Evolutionary conservation across 2,329 filamentous ascomycete genomes (phyloP), one percentile per base, ranked within the genome.

Genomic region (Chaetomium sp.): DNA sequence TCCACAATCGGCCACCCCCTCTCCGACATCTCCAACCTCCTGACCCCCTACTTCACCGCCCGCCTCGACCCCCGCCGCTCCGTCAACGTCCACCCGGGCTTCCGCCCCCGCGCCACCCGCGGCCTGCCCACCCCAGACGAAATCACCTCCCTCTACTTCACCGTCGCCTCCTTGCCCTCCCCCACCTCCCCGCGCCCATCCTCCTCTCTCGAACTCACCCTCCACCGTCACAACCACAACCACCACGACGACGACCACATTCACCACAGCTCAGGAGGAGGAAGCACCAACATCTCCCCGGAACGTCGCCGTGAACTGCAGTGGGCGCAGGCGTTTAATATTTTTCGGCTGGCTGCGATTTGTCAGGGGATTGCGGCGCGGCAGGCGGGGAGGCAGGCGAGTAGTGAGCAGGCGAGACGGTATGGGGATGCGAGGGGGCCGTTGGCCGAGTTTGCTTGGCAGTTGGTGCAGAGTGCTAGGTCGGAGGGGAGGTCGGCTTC

Each of bases 1-100:
- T 91, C 90, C 38, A 97, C 94, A 0, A 86, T 96, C 53, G 94
- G 94, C n/a, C 92, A 99, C 70, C 94, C 94, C 1, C 80, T 97
- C 27, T 92, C 88, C 5, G 94, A 99, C 69, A 76, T 97, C 42
- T 85, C 86, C 70, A 97, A 97, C 72, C 77, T 97, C 14, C 70
- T 85, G 33, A 75, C 74, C 6, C 79, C 79, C 7, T 80, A 74
- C 63, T 64, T 76, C 70, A 71, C 68, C 37, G 71, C 70, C 35
- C 62, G 61, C 37, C 63, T 71, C 52, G 56, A 62, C 62, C 61
- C 61, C 27, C 35, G 52, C 46, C 58, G 58, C 47, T 58, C 67
- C 56, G 58, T 65, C 60, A 62, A 66, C 59, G 60, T 69, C 66
- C 60, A 73, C 59, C 66, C 69, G 27, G 78, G 74, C 14, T 92